Conservation (phyloP, 495 filamentous ascomycete species). For the Tuber brumale region DNA sequence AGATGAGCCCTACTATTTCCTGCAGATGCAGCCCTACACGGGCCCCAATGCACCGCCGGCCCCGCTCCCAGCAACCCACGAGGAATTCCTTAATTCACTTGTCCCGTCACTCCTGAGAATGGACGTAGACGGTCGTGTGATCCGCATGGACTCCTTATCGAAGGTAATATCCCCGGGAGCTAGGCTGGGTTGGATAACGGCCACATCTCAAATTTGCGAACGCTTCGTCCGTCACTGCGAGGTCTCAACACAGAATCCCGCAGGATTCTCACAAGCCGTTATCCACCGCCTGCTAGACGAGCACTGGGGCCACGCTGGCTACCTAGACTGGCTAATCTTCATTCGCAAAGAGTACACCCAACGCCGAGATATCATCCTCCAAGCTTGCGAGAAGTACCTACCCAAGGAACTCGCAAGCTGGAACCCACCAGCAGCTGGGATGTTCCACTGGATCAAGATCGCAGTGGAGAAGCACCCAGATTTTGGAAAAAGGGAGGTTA, state of each 20-base stretch:
- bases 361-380: conserved; percentile 68
- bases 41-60: conserved; percentile 48
- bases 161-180: conserved; percentile 75
- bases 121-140: conserved; percentile 58
- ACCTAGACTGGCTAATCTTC: conserved; percentile 80
- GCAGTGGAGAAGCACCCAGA: conserved; percentile 67
- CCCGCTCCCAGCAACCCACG: conserved; percentile 39
- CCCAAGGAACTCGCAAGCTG: conserved; percentile 75
- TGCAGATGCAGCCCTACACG: conserved; percentile 86
- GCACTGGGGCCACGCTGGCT: conserved; percentile 89
- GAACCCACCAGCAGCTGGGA: conserved; percentile 79
- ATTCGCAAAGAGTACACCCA: conserved; percentile 75
- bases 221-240: conserved; percentile 72
- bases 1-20: conserved; percentile 95
- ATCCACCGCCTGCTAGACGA: conserved; percentile 88
- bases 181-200: conserved; percentile 71
- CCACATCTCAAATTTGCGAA: conserved; percentile 74
- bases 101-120: conserved; percentile 61
- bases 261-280: conserved; percentile 72
- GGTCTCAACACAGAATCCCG: conserved; percentile 71
- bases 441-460: conserved; percentile 92
- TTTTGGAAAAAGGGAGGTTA: conserved; percentile 51
- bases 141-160: conserved; percentile 74
- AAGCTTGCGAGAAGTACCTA: conserved; percentile 72
- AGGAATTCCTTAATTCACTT: conserved; percentile 49